Evolutionary conservation across 257 asterid genomes (phyloP), one percentile per base, ranked within the genome.

Genomic region (Nicotiana sylvestris): DNA sequence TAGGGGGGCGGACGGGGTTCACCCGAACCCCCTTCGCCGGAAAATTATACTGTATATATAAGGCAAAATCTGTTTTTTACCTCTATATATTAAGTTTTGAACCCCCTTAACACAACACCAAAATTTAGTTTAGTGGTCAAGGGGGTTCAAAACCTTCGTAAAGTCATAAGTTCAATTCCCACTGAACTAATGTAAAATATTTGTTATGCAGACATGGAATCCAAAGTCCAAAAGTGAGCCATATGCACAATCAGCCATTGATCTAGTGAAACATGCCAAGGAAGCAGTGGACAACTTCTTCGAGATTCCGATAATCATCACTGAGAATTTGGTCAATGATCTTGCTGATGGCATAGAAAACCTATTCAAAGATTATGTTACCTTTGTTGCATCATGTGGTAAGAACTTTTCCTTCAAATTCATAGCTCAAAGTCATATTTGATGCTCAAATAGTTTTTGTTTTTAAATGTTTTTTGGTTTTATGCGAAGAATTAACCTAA

Each of bases 171-270:
- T n/a, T n/a, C n/a, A n/a, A n/a, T n/a, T n/a, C n/a, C n/a, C n/a
- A 61, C n/a, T 65, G 29, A 65, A 0, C 16, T 27, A 76, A 51
- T 27, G 80, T 4, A 27, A 72, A 76, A 27, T 29, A 27, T 27
- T 27, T 74, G 15, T 27, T 49, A 27, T 81, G n/a, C 53, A 94
- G 98, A 96, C 98, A 64, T 96, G 99, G 99, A 92, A 94, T 81
- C 99, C 99, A 0, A 93, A 87, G 82, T 96, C 99, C 27, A 94
- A 96, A 88, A 89, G 86, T n/a, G 99, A 94, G 86, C 99, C 98
- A 0, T 93, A 94, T 35, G 97, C 97, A 43, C 90, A 93, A 83
- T 91, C 98, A 49, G 97, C 97, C 10, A 89, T 87, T 39, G 98
- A 96, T 67, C 78, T 96, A 60, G 61, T 90, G 83, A 91, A 69